Evolutionary conservation across 2,329 filamentous ascomycete genomes (phyloP).

Genomic region (Aspergillus bombycis): DNA sequence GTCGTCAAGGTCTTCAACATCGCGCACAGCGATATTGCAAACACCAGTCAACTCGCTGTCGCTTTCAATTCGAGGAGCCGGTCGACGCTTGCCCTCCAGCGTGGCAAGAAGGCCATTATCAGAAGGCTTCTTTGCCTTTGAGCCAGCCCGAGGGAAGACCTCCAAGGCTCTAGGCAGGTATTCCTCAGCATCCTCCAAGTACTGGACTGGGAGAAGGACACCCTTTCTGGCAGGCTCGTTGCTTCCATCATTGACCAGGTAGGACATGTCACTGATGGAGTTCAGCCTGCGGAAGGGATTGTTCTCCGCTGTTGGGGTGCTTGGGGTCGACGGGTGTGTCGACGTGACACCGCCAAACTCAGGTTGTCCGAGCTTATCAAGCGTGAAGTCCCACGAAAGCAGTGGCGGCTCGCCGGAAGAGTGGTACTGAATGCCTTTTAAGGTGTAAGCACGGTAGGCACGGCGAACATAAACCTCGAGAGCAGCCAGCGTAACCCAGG

Average conservation of each 20-base stretch:
- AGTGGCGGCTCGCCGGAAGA: constrained; percentile 70
- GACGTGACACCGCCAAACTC: constrained; percentile 81
- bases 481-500: constrained; percentile 90
- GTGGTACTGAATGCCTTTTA: constrained; percentile 88
- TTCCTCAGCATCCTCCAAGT: constrained; percentile 93
- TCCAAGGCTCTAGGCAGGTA: constrained; percentile 82
- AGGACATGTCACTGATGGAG: constrained; percentile 97
- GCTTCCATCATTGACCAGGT: constrained; percentile 69
- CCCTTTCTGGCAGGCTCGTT: constrained; percentile 84
- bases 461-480: constrained; percentile 96
- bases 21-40: constrained; percentile 86
- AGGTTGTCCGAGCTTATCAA: constrained; percentile 88
- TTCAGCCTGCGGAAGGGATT: constrained; percentile 78
- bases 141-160: constrained; percentile 66
- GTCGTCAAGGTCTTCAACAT: constrained; percentile 83
- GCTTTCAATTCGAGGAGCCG: constrained; percentile 57
- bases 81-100: constrained; percentile 72
- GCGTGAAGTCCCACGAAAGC: constrained; percentile 92
- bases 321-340: constrained; percentile 80
- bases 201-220: constrained; percentile 90
- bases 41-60: constrained; percentile 86
- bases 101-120: constrained; percentile 68
- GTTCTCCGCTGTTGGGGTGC: constrained; percentile 66
- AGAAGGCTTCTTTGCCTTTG: constrained; percentile 60
- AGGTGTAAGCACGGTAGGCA: constrained; percentile 91